These are phyloP conservation scores for Tilletia setariae DNA, from an alignment of 1,284 basidiomycete genomes.

Conservation along the genomic window DNA sequence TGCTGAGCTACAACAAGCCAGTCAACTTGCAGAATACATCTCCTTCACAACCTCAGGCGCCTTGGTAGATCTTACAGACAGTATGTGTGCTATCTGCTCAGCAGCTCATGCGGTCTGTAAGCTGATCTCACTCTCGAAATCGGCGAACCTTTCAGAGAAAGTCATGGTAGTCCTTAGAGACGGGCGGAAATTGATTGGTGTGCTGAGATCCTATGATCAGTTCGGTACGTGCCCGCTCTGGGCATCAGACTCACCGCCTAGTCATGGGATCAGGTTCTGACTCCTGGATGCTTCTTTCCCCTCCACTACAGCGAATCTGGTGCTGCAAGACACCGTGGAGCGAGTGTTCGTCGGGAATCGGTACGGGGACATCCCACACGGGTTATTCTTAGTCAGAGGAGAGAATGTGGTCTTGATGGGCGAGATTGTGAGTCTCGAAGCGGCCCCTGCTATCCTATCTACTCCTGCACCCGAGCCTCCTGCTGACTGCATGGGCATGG, in stretches of 20 bases:
- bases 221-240: constrained; percentile 82
- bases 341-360: constrained; percentile 64
- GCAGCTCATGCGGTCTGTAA: not conserved
- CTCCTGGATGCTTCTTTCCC: not conserved
- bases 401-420: constrained; percentile 97
- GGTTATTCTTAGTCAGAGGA: constrained; percentile 89
- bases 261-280: not conserved
- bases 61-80: constrained; percentile 51
- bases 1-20: constrained; percentile 14
- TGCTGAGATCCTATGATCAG: constrained; percentile 95
- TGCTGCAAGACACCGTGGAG: constrained; percentile 64
- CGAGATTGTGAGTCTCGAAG: constrained; percentile 75
- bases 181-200: constrained; percentile 91
- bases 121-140: not conserved
- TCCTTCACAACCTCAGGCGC: constrained; percentile 53
- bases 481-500: not conserved
- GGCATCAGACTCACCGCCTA: too few species aligned
- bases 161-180: constrained; percentile 95
- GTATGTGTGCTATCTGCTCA: constrained; percentile 20
- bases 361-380: constrained; percentile 78
- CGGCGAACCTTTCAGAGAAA: constrained; percentile 63
- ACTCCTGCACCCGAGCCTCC: not conserved
- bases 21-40: constrained; percentile 28
- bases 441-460: too few species aligned
- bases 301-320: constrained; percentile 73